These are phyloP conservation scores for Cladosporium colombiae DNA, from an alignment of 2,329 filamentous ascomycete genomes.

Conservation along the genomic window DNA sequence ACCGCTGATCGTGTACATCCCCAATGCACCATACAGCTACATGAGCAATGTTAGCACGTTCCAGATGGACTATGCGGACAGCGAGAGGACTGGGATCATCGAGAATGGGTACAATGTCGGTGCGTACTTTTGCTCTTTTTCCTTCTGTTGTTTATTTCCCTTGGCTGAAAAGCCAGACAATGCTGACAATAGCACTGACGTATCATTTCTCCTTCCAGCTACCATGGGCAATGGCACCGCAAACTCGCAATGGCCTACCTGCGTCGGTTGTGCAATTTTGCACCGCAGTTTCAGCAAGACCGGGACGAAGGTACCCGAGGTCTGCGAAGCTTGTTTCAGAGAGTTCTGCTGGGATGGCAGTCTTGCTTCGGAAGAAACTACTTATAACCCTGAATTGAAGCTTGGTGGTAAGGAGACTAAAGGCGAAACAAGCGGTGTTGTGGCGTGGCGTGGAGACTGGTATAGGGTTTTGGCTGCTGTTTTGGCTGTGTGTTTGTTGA, in stretches of 20 bases:
- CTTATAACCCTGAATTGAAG: conserved; percentile 33
- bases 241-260: conserved; percentile 72
- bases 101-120: conserved; percentile 76
- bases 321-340: conserved; percentile 74
- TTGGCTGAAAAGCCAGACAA: too few species aligned
- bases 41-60: conserved; percentile 80
- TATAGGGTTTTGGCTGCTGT: too few species aligned
- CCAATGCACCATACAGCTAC: conserved; percentile 66
- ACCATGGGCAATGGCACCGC: conserved; percentile 80
- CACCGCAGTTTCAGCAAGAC: conserved; percentile 74
- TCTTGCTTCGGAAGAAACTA: conserved; percentile 35
- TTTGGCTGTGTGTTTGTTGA: too few species aligned
- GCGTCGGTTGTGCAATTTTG: conserved; percentile 85
- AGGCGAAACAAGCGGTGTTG: too few species aligned
- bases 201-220: conserved; percentile 41
- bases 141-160: too few species aligned
- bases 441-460: too few species aligned
- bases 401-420: conserved; percentile 6
- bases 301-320: conserved; percentile 65
- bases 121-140: too few species aligned
- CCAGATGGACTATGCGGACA: conserved; percentile 62
- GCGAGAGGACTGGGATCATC: conserved; percentile 76
- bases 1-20: conserved; percentile 83
- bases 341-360: conserved; percentile 93
- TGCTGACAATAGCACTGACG: too few species aligned